Evolutionary conservation across 768 basidiomycete genomes (phyloP).

Genomic region (Collybia nuda): DNA sequence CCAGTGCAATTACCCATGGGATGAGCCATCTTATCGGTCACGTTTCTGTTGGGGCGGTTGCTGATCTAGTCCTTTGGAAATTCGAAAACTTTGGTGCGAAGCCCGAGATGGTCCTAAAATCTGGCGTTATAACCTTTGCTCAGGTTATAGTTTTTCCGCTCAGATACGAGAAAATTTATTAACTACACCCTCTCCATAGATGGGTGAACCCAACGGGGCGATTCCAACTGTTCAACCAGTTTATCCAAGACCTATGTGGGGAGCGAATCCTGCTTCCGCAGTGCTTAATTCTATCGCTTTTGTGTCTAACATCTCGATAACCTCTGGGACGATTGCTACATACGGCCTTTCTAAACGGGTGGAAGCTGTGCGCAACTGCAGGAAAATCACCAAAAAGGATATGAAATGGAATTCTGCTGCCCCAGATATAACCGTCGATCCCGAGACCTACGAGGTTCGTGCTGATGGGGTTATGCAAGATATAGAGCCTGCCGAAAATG

Average conservation of each 20-base stretch:
- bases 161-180: neutral
- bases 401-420: constrained; percentile 92
- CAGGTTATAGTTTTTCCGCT: constrained; percentile 49
- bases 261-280: constrained; percentile 70
- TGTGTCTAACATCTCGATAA: constrained; percentile 68
- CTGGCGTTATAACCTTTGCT: constrained; percentile 89
- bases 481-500: constrained; percentile 65
- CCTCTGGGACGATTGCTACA: constrained; percentile 54
- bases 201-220: constrained; percentile 96
- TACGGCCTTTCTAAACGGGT: constrained; percentile 73
- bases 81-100: constrained; percentile 91
- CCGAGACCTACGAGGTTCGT: constrained; percentile 86
- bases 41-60: constrained; percentile 77
- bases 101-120: constrained; percentile 94
- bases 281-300: constrained; percentile 85
- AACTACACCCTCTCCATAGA: constrained; percentile 44
- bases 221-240: constrained; percentile 95
- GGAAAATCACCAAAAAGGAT: constrained; percentile 75
- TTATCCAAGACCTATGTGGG: constrained; percentile 93
- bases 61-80: constrained; percentile 95
- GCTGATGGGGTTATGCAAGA: constrained; percentile 81
- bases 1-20: constrained; percentile 90
- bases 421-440: constrained; percentile 87
- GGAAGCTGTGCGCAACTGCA: constrained; percentile 76
- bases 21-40: constrained; percentile 88